Evolutionary conservation across 495 filamentous ascomycete species (phyloP), one percentile per base, ranked within the genome.

Genomic region (Xylaria bambusicola): DNA sequence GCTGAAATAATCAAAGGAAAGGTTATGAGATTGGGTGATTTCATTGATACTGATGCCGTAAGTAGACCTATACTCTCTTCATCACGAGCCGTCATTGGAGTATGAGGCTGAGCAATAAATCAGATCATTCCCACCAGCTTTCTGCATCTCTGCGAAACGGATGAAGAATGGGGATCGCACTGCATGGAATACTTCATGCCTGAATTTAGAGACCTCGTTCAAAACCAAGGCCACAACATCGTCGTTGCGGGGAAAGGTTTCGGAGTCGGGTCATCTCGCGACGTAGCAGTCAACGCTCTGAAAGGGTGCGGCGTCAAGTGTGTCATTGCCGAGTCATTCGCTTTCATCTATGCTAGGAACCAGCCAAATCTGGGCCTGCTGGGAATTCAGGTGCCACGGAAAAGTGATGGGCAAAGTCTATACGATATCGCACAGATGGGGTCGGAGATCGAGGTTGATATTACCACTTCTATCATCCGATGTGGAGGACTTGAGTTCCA

Each of bases 191-290:
- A 69, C 60, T 74, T 68, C 1, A 52, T 73, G 49, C 76, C 77
- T 0, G 65, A 72, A 6, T 80, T 80, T 58, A 70, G 75, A 0
- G 40, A 69, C 26, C 62, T 52, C 9, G 76, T 62, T 17, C 59
- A 59, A 35, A 38, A 70, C 20, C 76, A 74, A 0, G 67, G 66
- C 52, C 71, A 71, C 45, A 38, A 15, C 36, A 66, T 80, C 18
- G 66, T 78, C 4, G 73, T 80, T 2, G 76, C 75, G 7, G 75
- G 72, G 0, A 69, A 74, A 47, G 76, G 61, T 0, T 80, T 80
- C 56, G 76, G 75, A 1, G 71, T 71, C 54, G 77, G 77, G 4
- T 77, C 72, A 10, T 78, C 75, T 0, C 72, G 75, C 1, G 71
- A 78, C 58, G 62, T 76, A 21, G 77, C 77, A 1, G 71, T 76